Base-by-base conservation (phyloP, 768 basidiomycete species). In the Suillus clintonianus region DNA sequence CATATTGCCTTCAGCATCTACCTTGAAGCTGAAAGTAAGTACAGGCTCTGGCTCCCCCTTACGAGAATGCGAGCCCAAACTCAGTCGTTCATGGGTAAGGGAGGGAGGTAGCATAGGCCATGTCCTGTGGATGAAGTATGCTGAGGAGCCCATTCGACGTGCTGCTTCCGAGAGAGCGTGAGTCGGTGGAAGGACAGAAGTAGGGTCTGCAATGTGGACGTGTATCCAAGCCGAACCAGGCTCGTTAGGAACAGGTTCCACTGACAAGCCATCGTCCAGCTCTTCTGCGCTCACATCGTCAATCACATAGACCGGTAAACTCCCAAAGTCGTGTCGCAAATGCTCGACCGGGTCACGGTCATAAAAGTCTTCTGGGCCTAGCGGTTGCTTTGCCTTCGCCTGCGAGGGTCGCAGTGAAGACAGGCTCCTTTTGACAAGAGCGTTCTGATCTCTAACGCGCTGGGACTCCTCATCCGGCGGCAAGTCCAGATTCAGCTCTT, bases 181-280 rank as follows among this genome's bases (percentile, higher is more conserved):
- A 1, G 81, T 82, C 0, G 91, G 91, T 22, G 89, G 89, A 30
- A 99, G 81, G 55, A 90, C 67, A 13, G 89, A 80, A 2, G 94
- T 94, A 0, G 96, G 96, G 73, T 99, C 97, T 11, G 97, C 96
- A 62, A 99, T 83, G 72, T 99, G 97, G 30, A 90, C 82, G 69
- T 98, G 96, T 13, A 97, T 72, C 97, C 97, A 99, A 51, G 77
- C 72, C 22, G 75, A 81, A 17, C 81, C 84, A 2, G 86, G 85
- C 55, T 91, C 86, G 4, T 77, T 77, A 5, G 83, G 80, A 37
- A 89, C 82, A n/a, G 77, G 71, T 66, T 97, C 92, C 36, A 98
- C 71, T 2, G 95, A 96, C 37, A 99, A 69, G 3, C 95, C 97
- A 72, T 99, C 97, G 72, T 99, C 97, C 24, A 99, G 83, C 71